Base-by-base conservation (phyloP, 179 eudicot species). In the Silene vulgaris region DNA sequence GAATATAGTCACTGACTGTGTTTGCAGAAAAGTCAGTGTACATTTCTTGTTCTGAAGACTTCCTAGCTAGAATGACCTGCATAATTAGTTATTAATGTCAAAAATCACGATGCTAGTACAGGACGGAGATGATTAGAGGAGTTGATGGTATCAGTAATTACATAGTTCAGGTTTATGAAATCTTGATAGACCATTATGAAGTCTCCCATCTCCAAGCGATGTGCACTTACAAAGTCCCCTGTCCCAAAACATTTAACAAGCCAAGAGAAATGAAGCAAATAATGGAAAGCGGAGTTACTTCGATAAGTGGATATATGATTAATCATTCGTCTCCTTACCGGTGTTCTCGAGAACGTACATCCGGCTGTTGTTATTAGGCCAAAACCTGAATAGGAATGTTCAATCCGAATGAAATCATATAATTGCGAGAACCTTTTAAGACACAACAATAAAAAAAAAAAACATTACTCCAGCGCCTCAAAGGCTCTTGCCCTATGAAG, bases 351-450 rank as follows among this genome's bases (percentile, higher is more conserved):
- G 86, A 56, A 90, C 92, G 76, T 90, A 90, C 95, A 90, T 90
- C 67, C 95, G 72, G 77, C 95, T 90, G 81, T 84, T 88, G 78
- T 90, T 90, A 64, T 90, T 90, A 16, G 95, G 96, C 98, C 97
- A 94, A 70, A 79, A 94, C 82, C 98, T 91, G 86, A 62, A 52
- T 61, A 14, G 9, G n/a, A 71, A 71, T 65, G 50, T 28, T 66
- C 1, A 23, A n/a, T 8, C 37, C 23, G 29, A 67, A 5, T 2
- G 13, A 45, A 72, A 20, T n/a, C 1, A 50, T 35, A 32, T 8
- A 48, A 40, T 11, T 7, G 2, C 11, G 0, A 40, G 48, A 40
- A 40, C 48, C 12, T 7, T 40, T 40, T 1, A 7, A 11, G 5
- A 40, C 48, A 40, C 6, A 40, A 5, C 48, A 40, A 40, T 37